phyloP scores from a whole-genome alignment of 208 protist genomes.

The Histomonas meleagridis region DNA sequence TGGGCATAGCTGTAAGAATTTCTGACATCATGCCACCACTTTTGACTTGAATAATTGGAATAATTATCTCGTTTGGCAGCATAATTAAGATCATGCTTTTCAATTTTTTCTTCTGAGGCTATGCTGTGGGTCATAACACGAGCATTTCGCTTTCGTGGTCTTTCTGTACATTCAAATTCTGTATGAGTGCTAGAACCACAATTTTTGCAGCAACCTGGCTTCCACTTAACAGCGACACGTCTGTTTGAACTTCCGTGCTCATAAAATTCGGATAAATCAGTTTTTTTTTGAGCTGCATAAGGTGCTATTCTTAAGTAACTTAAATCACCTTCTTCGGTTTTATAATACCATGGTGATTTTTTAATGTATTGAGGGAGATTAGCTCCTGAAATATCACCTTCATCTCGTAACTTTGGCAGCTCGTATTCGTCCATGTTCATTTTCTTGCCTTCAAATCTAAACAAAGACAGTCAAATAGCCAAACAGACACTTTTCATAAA shows the following conservation, averaged over 20 bases:
- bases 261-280: not conserved
- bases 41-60: not conserved
- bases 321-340: not conserved
- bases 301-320: not conserved
- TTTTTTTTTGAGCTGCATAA: not conserved
- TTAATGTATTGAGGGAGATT: not conserved
- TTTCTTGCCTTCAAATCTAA: no score
- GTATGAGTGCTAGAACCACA: not conserved
- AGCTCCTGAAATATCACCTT: no score
- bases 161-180: not conserved
- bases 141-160: not conserved
- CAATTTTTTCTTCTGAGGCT: not conserved
- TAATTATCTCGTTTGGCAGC: slow-evolving; percentile 8
- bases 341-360: not conserved
- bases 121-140: not conserved
- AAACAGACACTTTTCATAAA: no score
- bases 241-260: not conserved
- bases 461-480: no score
- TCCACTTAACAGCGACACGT: not conserved
- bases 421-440: no score
- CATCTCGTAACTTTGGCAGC: no score
- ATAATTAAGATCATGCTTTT: not conserved
- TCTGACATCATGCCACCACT: not conserved
- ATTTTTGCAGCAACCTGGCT: slow-evolving; percentile 25
- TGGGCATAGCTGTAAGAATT: no score